phyloP scores from a whole-genome alignment of 441 rosid genomes.

The Lepidium campestre region DNA sequence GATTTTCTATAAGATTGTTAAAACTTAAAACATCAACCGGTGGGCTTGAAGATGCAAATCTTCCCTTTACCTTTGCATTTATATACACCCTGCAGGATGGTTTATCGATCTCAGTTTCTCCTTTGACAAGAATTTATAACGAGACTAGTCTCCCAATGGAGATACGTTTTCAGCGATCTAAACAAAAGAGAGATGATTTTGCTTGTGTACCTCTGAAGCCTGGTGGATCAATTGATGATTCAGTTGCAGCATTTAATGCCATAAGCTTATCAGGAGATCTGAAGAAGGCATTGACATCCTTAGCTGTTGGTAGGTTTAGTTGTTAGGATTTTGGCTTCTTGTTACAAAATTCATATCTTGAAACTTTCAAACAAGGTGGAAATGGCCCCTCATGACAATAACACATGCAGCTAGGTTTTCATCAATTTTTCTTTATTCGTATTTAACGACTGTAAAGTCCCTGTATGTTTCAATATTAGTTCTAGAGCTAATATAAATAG shows the following conservation, averaged over 20 bases:
- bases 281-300: conserved; percentile 81
- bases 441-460: neutral
- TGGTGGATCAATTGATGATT: conserved; percentile 84
- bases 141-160: conserved; percentile 78
- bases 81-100: conserved; percentile 62
- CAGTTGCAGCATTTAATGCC: conserved; percentile 81
- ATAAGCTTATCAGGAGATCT: conserved; percentile 64
- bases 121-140: conserved; percentile 80
- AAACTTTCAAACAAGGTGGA: conserved; percentile 7
- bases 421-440: conserved; percentile 1
- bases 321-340: conserved; percentile 17
- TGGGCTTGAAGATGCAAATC: conserved; percentile 3
- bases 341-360: neutral
- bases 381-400: conserved; percentile 2
- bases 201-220: conserved; percentile 61
- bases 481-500: neutral
- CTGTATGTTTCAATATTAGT: neutral
- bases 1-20: conserved; percentile 17
- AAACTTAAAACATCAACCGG: neutral
- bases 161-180: conserved; percentile 74
- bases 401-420: conserved; percentile 1
- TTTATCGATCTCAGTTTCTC: conserved; percentile 76
- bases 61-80: conserved; percentile 1
- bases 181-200: conserved; percentile 51
- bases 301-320: conserved; percentile 71